Base-by-base conservation (phyloP, 805 yeast genomes). In the Myxozyma monticola region DNA sequence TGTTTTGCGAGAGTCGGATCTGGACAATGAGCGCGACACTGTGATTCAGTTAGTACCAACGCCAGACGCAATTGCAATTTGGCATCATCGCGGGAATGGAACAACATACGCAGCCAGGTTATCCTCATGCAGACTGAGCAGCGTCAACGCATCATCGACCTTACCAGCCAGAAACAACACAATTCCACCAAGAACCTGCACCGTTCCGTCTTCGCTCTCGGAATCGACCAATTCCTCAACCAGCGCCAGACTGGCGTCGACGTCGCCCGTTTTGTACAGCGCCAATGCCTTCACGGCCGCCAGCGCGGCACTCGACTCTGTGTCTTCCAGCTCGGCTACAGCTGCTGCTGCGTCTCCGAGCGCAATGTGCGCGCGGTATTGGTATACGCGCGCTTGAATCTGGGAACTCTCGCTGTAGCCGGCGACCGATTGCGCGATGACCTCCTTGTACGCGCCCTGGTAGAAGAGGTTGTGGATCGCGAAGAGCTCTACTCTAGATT, bases 91-190 rank as follows among this genome's bases (percentile, higher is more conserved):
- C n/a, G n/a, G n/a, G n/a, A n/a, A n/a, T 9, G 20, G 34, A 26
- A 7, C 12, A 22, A 53, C 56, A 17, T 44, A 52, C 56, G 59
- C 57, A 17, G 59, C 75, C 24, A 71, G 62, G 31, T 61, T 60
- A 34, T 71, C 64, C 60, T 77, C 76, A 28, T 71, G 68, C 14
- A 64, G 64, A 26, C 70, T 68, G 20, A 70, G 61, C 15, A 73
- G 51, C 25, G 62, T 60, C 48, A 76, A 67, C 7, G 80, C 80
- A 41, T 72, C 73, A 15, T 76, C 76, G 17, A 65, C 65, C 15
- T 69, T 68, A 3, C 70, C 73, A 47, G 71, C 65, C 4, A 67
- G 62, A n/a, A 73, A 70, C 26, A 74, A 65, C 48, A 75, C 69
- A 14, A 74, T 59, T 1, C 75, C 70, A 0, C 74, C 74, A 10